These are phyloP conservation scores for Diplodia intermedia DNA, from an alignment of 2,329 filamentous ascomycete species.

Conservation along the genomic window DNA sequence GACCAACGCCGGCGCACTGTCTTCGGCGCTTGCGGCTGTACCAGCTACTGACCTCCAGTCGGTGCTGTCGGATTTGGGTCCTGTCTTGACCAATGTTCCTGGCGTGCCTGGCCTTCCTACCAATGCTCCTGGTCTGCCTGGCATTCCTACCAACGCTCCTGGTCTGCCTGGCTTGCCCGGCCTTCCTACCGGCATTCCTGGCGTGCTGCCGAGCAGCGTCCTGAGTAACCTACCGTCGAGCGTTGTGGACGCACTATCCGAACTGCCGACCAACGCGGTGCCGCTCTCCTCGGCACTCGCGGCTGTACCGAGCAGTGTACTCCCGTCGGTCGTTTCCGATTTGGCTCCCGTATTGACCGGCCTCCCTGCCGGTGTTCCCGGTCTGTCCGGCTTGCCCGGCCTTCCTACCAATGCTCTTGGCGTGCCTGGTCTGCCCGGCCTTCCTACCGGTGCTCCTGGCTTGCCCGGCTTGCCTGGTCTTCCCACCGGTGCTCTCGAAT, in stretches of 20 bases:
- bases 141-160: not conserved
- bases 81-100: not conserved
- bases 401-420: not conserved
- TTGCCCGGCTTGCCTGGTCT: too few relatives aligned
- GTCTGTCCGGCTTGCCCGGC: not conserved
- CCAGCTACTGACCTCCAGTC: not conserved
- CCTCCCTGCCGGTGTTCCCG: not conserved
- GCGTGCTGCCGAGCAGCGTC: not conserved
- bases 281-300: constrained; percentile 3
- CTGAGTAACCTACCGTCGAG: not conserved
- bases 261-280: not conserved
- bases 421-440: too few relatives aligned
- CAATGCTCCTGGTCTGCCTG: not conserved
- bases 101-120: too few relatives aligned
- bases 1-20: not conserved
- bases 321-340: not conserved
- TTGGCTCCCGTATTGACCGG: not conserved
- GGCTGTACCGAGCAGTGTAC: not conserved
- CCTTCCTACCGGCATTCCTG: not conserved
- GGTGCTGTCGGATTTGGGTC: not conserved
- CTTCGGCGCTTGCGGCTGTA: not conserved
- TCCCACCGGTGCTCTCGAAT: too few relatives aligned
- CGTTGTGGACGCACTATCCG: not conserved
- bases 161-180: too few relatives aligned
- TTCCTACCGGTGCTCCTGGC: too few relatives aligned